A percentile compares a stretch with the other conserved stretches of the same genome.
Conservation (phyloP, 768 basidiomycete genomes). For the Termitomyces titanicus region DNA sequence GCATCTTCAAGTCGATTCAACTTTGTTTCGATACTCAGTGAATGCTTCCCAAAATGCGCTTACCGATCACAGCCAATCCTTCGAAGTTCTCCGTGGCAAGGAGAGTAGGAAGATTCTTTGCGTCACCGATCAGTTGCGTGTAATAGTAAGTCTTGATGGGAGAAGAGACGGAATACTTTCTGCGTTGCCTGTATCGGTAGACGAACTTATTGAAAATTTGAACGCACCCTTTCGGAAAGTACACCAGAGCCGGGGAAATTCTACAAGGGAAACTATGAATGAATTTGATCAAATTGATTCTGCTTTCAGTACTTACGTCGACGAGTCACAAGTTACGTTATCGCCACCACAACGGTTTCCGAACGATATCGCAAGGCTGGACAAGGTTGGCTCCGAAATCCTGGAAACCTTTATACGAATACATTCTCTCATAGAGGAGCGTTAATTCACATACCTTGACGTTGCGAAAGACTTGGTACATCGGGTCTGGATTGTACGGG, state of each 20-base stretch:
- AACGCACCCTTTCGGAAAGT: constrained; percentile 66
- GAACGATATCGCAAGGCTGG: constrained; percentile 60
- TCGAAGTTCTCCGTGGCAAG: constrained; percentile 56
- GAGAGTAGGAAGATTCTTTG: constrained; percentile 61
- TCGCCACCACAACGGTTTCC: constrained; percentile 62
- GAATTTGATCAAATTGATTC: no score
- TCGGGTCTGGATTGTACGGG: constrained; percentile 55
- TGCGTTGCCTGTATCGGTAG: constrained; percentile 55
- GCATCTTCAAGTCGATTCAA: no score
- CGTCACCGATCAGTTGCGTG: constrained; percentile 76
- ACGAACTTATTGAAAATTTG: not conserved
- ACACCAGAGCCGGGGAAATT: constrained; percentile 67
- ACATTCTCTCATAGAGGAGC: no score
- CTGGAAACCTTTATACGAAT: no score
- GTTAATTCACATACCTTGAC: constrained; percentile 54
- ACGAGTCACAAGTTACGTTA: constrained; percentile 41
- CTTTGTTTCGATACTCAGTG: not conserved
- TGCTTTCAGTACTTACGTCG: no score
- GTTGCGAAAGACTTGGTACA: constrained; percentile 75
- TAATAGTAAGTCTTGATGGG: constrained; percentile 75
- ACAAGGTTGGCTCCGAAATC: constrained; percentile 34
- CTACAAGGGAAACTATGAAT: constrained; percentile 34
- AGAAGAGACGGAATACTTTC: constrained; percentile 60
- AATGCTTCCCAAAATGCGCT: constrained; percentile 38
- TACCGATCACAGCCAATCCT: constrained; percentile 76